These are phyloP conservation scores for Podospora appendiculata DNA, from an alignment of 495 filamentous ascomycete species.

Conservation along the genomic window DNA sequence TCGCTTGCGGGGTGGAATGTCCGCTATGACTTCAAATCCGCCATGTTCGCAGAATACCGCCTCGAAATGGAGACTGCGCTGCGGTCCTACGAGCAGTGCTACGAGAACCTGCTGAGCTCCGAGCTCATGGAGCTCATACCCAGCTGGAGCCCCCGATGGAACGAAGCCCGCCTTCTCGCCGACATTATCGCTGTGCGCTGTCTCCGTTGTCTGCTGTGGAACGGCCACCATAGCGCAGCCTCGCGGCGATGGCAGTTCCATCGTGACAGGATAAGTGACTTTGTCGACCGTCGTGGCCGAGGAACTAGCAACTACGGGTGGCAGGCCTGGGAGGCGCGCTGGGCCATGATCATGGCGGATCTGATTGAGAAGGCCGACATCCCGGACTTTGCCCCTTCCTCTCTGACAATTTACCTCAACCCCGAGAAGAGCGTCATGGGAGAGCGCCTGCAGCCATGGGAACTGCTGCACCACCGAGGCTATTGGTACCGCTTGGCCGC, in stretches of 20 bases:
- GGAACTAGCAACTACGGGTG: conserved; percentile 78
- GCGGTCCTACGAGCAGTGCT: conserved; percentile 75
- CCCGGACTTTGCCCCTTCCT: conserved; percentile 31
- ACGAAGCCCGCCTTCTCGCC: conserved; percentile 73
- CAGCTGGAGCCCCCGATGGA: conserved; percentile 78
- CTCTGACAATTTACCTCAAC: conserved; percentile 40
- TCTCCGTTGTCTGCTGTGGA: conserved; percentile 72
- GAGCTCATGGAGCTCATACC: conserved; percentile 84
- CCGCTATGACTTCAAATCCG: conserved; percentile 88
- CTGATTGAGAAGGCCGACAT: conserved; percentile 57
- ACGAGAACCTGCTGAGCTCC: conserved; percentile 67
- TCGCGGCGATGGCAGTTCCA: conserved; percentile 71
- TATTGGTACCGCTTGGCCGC: conserved; percentile 76
- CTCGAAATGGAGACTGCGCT: conserved; percentile 82
- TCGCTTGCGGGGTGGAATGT: conserved; percentile 84
- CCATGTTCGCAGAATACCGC: conserved; percentile 81
- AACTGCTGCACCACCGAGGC: conserved; percentile 76
- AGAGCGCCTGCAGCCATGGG: conserved; percentile 67
- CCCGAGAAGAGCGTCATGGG: conserved; percentile 62
- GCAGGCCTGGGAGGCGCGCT: conserved; percentile 81
- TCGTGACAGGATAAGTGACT: conserved; percentile 56
- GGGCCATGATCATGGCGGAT: conserved; percentile 75
- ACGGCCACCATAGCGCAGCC: conserved; percentile 63
- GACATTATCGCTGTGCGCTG: conserved; percentile 73
- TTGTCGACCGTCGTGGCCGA: conserved; percentile 74